These are phyloP conservation scores for Aaosphaeria pasadenensis DNA, from an alignment of 2,329 filamentous ascomycete species.

Conservation along the genomic window DNA sequence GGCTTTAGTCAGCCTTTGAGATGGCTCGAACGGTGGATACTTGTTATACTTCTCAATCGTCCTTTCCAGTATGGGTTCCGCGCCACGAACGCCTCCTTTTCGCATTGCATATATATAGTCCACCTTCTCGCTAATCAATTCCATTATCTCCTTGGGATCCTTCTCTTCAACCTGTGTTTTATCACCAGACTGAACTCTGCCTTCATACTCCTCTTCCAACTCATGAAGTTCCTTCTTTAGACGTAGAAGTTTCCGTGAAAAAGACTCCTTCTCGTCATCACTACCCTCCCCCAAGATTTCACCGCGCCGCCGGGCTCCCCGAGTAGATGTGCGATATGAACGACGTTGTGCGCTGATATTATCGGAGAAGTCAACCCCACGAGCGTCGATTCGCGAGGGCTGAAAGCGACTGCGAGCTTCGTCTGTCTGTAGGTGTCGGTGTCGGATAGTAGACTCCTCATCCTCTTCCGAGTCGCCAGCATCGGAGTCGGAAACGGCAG, in stretches of 20 bases:
- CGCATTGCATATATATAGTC: constrained; percentile 57
- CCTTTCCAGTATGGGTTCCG: constrained; percentile 33
- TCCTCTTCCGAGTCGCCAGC: constrained; percentile 54
- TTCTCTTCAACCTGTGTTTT: constrained; percentile 36
- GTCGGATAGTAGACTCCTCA: constrained; percentile 58
- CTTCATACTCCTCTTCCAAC: constrained; percentile 56
- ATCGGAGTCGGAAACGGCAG: constrained; percentile 43
- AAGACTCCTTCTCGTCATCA: constrained; percentile 63
- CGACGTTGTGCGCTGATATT: constrained; percentile 73
- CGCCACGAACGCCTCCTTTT: constrained; percentile 31
- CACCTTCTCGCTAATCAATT: constrained; percentile 65
- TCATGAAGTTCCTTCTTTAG: constrained; percentile 78
- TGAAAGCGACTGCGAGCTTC: constrained; percentile 79
- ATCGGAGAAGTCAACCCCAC: constrained; percentile 84
- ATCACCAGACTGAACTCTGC: constrained; percentile 43
- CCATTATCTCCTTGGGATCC: constrained; percentile 58
- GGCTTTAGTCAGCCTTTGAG: constrained; percentile 20
- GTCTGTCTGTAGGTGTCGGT: constrained; percentile 70
- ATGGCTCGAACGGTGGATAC: constrained; percentile 27
- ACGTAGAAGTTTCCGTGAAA: constrained; percentile 77
- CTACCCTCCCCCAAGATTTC: constrained; percentile 70
- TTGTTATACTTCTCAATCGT: constrained; percentile 34
- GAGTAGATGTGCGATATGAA: constrained; percentile 74
- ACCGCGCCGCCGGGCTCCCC: constrained; percentile 61
- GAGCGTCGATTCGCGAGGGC: constrained; percentile 71